Percentiles rank a stretch among this genome's conserved stretches.
These are phyloP conservation scores for Poterioochromonas sp. DNA, from an alignment of 352 stramenopile genomes.

Conservation along the genomic window DNA sequence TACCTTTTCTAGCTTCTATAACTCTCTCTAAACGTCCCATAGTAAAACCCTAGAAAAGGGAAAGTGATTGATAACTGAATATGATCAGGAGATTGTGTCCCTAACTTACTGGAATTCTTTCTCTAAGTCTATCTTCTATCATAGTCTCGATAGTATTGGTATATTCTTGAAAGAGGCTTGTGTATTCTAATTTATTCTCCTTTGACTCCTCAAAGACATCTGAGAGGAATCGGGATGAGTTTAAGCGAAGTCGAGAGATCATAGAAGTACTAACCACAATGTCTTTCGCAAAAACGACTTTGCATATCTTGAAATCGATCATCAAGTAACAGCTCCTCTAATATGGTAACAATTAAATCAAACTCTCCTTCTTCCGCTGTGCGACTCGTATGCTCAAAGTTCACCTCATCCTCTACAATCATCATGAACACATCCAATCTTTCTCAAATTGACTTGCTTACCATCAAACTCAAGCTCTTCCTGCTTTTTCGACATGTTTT, in stretches of 20 bases:
- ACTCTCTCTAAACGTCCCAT: not conserved
- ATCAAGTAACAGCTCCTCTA: not conserved
- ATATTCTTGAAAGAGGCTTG: not conserved
- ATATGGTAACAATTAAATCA: not conserved
- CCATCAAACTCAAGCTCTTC: too few relatives aligned
- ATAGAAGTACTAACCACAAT: constrained; percentile 7
- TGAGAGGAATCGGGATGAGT: too few relatives aligned
- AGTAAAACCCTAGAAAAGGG: not conserved
- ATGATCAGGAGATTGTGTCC: not conserved
- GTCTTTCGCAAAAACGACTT: not conserved
- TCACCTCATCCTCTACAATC: not conserved
- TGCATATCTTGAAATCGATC: not conserved
- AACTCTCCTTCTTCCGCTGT: not conserved
- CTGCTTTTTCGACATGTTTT: too few relatives aligned
- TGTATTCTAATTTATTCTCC: constrained; percentile 17
- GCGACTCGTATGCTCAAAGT: not conserved
- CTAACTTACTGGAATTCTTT: not conserved
- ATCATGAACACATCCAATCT: too few relatives aligned
- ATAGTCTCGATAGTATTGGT: not conserved
- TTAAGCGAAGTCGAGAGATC: too few relatives aligned
- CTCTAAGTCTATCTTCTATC: not conserved
- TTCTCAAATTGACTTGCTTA: too few relatives aligned
- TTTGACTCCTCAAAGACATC: not conserved
- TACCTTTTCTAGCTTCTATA: not conserved
- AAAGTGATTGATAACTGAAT: too few relatives aligned